Base-by-base conservation (phyloP, 1,284 basidiomycete species). In the Trametes sp. region DNA sequence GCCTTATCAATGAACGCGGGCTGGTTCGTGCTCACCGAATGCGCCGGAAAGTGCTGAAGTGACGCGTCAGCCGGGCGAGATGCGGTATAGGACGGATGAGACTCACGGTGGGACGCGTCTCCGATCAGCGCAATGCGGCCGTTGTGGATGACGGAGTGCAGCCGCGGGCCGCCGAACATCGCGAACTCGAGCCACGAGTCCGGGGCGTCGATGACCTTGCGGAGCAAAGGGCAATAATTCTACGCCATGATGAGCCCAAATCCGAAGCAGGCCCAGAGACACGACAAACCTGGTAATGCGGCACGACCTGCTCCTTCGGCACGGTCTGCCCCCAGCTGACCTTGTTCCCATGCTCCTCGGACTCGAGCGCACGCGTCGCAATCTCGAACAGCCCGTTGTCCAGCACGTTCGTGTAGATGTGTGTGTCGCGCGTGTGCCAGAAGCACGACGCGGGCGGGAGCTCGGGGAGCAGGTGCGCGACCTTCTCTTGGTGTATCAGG, bases 371-470 rank as follows among this genome's bases (percentile, higher is more conserved):
- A 19, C 48, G 48, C 4, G 48, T 50, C 19, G 48, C 48, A 13
- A 50, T 50, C 48, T 50, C 48, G 48, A 50, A 50, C 19, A 50
- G 16, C 23, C 48, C 48, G 29, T 50, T 50, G 19, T 50, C 48
- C 3, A 50, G 48, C 28, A 23, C 19, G 31, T 50, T 50, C 8
- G 48, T 50, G 10, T 50, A 50, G 16, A 50, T 50, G 48, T 50
- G 48, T 19, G 48, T 50, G 48, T 50, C 48, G n/a, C 48, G 48
- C 28, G 48, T 50, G 29, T 50, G 48, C 48, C 48, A 50, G 48
- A 50, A 50, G 29, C 29, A 33, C n/a, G 48, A 50, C 19, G 48
- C 48, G 48, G 13, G 48, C 31, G 48, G 48, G 29, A 50, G 16
- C 23, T 50, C 48, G 4, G 48, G 48, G 29, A 50, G 48, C 28